Conservation (phyloP, 306 rosid genomes). For the Glycine tomentella region DNA sequence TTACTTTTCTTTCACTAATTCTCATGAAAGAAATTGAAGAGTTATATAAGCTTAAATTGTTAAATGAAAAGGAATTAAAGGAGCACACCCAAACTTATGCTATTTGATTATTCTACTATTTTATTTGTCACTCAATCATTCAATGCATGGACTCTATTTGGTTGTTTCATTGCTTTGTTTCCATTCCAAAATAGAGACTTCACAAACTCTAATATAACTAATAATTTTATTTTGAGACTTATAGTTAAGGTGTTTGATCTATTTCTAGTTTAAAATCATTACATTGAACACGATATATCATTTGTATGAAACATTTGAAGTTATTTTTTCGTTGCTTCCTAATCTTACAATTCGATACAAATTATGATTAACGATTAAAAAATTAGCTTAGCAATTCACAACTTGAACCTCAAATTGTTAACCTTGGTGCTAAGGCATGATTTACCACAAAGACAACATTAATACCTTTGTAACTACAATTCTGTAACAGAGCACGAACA, state of each 20-base stretch:
- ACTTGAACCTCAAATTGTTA: neutral
- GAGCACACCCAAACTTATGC: neutral
- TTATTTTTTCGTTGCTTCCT: neutral
- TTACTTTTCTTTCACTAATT: neutral
- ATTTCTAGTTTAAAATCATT: neutral
- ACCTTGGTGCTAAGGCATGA: neutral
- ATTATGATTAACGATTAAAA: neutral
- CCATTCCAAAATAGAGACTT: neutral
- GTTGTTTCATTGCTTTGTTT: neutral
- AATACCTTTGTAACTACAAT: slow-evolving; percentile 74
- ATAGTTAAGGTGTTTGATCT: neutral
- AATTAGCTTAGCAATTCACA: neutral
- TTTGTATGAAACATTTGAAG: neutral
- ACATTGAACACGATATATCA: neutral
- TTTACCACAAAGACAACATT: slow-evolving; percentile 23
- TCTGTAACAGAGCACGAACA: slow-evolving; percentile 66
- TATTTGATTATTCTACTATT: neutral
- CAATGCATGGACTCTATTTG: neutral
- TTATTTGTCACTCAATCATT: neutral
- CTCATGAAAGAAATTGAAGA: neutral
- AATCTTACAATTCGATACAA: neutral
- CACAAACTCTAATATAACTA: neutral
- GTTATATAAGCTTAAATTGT: neutral
- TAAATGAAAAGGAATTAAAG: neutral
- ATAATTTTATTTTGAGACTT: too few species aligned